Base-by-base conservation (phyloP, 257 asterid genomes). In the Solanum clarkiae region DNA sequence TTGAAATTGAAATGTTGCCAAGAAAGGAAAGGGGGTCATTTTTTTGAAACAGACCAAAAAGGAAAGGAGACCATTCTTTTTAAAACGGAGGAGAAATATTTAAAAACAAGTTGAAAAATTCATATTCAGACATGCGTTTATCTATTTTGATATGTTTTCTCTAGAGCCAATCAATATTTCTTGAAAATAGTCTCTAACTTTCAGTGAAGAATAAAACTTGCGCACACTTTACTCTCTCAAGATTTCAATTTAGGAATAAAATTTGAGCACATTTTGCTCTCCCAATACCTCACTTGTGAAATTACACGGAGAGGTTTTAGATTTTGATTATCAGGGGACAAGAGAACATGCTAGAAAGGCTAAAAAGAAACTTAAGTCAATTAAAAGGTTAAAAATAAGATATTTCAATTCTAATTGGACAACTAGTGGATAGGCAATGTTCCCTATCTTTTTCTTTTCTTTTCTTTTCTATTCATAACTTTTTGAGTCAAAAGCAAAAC, bases 251-350 rank as follows among this genome's bases (percentile, higher is more conserved):
- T 10, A 59, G 10, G 0, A 10, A 59, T 20, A 59, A n/a, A 60
- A n/a, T n/a, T 0, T 60, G 11, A 0, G 0, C 10, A 10, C 0
- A 8, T 5, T 18, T 2, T 18, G 18, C 0, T 22, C 65, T 57
- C 22, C 3, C 62, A 0, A 18, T 7, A 56, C 22, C 1, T 10
- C 63, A 57, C 13, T 57, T 18, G 8, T 57, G 24, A 3, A 57
- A 57, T 57, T 57, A 57, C 24, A 10, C 24, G 1, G 8, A 7
- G 8, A 42, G 47, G n/a, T 17, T 24, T 47, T 75, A 24, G 81
- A 49, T 49, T 49, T 24, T 75, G 62, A 49, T 22, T 8, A 4
- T 14, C 8, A 51, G 77, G 60, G 29, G 83, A 84, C 84, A 44
- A 72, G 83, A 5, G 26, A 70, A 70, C 70, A 55, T 69, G 82